Evolutionary conservation across 2,329 filamentous ascomycete species (phyloP).

Genomic region (Talaromyces piceae): DNA sequence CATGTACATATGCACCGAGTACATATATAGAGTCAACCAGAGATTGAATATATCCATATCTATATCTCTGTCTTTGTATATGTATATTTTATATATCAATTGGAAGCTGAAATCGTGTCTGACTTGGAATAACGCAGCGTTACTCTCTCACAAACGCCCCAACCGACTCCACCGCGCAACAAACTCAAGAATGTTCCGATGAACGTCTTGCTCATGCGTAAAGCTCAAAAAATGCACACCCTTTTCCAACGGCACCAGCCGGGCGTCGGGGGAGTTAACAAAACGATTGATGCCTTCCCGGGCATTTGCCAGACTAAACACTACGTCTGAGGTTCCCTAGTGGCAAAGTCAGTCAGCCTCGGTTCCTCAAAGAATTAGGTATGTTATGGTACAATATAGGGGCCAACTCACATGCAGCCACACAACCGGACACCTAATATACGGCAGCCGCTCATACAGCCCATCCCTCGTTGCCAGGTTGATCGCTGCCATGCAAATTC

Average conservation of each 20-base stretch:
- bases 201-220: conserved; percentile 37
- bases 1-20: no score
- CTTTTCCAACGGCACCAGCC: conserved; percentile 33
- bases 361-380: no score
- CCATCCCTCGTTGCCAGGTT: conserved; percentile 41
- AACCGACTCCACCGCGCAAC: conserved; percentile 1
- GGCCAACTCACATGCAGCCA: conserved; percentile 37
- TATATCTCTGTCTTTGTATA: background rate
- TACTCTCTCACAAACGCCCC: background rate
- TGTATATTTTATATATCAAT: no score
- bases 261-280: conserved; percentile 32
- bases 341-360: conserved; percentile 14
- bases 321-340: conserved; percentile 11
- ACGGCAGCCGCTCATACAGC: conserved; percentile 34
- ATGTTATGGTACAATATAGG: no score
- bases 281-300: conserved; percentile 42
- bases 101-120: no score
- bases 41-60: background rate
- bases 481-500: conserved; percentile 39
- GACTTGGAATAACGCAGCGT: no score
- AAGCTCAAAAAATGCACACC: conserved; percentile 42
- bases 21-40: no score
- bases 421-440: conserved; percentile 42
- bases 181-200: conserved; percentile 8
- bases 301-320: conserved; percentile 11